Evolutionary conservation across 345 rosid genomes (phyloP).

Genomic region (Hibiscus mutabilis): DNA sequence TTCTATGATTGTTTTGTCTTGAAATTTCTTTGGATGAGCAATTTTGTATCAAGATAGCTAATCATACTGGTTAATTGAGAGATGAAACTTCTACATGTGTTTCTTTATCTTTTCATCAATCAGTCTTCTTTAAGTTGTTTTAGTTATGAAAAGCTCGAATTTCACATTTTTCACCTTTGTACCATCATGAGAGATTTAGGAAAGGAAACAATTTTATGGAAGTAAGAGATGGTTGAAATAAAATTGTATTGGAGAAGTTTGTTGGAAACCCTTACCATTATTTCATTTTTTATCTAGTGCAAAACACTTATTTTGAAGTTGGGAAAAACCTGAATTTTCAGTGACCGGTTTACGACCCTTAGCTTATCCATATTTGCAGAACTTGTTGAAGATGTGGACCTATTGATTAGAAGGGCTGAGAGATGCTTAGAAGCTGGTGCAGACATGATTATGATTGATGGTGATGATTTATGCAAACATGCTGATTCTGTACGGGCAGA

Average conservation of each 20-base stretch:
- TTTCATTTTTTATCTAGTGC: neutral
- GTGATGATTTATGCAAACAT: slow-evolving; percentile 75
- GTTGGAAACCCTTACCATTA: too few relatives aligned
- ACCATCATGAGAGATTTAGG: neutral
- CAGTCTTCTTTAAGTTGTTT: neutral
- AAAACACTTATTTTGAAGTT: too few relatives aligned
- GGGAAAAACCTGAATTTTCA: too few relatives aligned
- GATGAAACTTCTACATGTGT: neutral
- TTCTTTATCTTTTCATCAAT: neutral
- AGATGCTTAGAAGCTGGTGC: slow-evolving; percentile 96
- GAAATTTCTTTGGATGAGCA: neutral
- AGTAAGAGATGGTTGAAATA: too few relatives aligned
- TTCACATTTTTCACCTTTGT: neutral
- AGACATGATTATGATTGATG: slow-evolving; percentile 88
- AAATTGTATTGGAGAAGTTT: too few relatives aligned
- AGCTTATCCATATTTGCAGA: slow-evolving; percentile 31
- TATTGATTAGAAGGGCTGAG: slow-evolving; percentile 82
- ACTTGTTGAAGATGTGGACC: slow-evolving; percentile 72
- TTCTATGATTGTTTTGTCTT: neutral
- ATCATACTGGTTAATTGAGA: neutral
- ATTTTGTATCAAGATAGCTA: neutral
- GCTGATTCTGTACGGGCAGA: slow-evolving; percentile 64
- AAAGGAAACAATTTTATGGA: too few relatives aligned
- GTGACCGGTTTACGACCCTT: slow-evolving; percentile 2
- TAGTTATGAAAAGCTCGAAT: neutral